Percentiles rank a stretch among this genome's conserved stretches.
Conservation (phyloP, 2,329 filamentous ascomycete species). For the Colletotrichum sansevieriae region DNA sequence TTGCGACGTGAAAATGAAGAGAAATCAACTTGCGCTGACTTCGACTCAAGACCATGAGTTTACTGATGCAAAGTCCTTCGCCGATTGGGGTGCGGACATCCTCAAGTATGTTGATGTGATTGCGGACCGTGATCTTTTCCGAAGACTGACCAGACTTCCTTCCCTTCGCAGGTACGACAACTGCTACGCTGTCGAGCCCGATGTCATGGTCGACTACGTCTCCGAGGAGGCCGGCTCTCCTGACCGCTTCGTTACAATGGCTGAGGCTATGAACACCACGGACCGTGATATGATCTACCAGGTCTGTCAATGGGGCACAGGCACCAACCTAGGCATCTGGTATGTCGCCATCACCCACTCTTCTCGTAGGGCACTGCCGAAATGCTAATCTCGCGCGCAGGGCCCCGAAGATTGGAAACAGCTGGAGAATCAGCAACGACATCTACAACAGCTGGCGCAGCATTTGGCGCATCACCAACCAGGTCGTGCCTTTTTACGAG, state of each 20-base stretch:
- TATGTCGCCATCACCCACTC: not conserved
- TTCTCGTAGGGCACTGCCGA: not conserved
- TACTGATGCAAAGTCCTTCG: constrained; percentile 57
- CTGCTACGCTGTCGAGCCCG: constrained; percentile 59
- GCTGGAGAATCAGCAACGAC: constrained; percentile 67
- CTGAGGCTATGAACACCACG: constrained; percentile 53
- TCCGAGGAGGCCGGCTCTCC: constrained; percentile 55
- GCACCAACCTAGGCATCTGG: constrained; percentile 61
- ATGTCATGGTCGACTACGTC: constrained; percentile 57
- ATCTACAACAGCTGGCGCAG: constrained; percentile 65
- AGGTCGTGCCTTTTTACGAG: constrained; percentile 61
- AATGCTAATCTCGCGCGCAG: constrained; percentile 12
- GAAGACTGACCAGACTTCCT: accelerated
- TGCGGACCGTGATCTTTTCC: no score
- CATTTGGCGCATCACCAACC: constrained; percentile 65
- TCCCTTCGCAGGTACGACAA: constrained; percentile 58
- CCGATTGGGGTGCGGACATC: constrained; percentile 60
- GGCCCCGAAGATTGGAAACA: constrained; percentile 51
- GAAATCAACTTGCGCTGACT: not conserved
- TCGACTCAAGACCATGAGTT: constrained; percentile 53
- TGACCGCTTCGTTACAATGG: constrained; percentile 61
- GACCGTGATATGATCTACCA: constrained; percentile 61
- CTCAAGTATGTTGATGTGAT: constrained; percentile 59
- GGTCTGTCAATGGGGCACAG: constrained; percentile 67
- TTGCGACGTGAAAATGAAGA: no score